phyloP scores from a whole-genome alignment of 257 asterid species.

The Solanum etuberosum region DNA sequence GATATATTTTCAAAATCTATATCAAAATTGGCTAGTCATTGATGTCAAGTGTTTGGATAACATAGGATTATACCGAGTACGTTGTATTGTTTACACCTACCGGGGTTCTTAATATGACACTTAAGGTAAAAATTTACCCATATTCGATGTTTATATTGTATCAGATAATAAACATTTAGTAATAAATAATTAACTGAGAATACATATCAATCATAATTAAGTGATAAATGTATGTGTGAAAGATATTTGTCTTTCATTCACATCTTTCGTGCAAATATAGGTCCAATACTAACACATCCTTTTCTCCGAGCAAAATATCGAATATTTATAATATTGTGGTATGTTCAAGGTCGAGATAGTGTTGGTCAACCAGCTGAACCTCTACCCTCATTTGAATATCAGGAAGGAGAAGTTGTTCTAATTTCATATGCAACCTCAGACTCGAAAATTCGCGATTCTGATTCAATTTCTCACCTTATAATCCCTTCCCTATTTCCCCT shows the following conservation, averaged over 20 bases:
- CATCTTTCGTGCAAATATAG: background rate
- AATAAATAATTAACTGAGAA: too few relatives aligned
- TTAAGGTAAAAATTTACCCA: too few relatives aligned
- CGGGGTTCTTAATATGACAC: background rate
- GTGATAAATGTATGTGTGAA: background rate
- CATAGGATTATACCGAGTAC: background rate
- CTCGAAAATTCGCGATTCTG: rapidly evolving
- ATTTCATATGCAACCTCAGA: background rate
- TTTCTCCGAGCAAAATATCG: too few relatives aligned
- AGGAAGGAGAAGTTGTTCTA: background rate
- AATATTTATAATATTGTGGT: background rate
- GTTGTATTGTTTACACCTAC: background rate
- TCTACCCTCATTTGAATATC: background rate
- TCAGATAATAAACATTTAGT: background rate
- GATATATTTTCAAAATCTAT: too few relatives aligned
- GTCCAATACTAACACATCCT: background rate
- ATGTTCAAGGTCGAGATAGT: background rate
- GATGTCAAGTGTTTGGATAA: background rate
- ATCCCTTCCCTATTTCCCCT: background rate
- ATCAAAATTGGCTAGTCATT: background rate
- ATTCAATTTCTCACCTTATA: background rate
- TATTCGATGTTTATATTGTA: background rate
- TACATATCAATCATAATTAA: background rate
- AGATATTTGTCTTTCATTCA: background rate
- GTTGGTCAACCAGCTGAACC: background rate